Evolutionary conservation across 2,329 filamentous ascomycete genomes (phyloP).

Genomic region (Ophiostoma montium): DNA sequence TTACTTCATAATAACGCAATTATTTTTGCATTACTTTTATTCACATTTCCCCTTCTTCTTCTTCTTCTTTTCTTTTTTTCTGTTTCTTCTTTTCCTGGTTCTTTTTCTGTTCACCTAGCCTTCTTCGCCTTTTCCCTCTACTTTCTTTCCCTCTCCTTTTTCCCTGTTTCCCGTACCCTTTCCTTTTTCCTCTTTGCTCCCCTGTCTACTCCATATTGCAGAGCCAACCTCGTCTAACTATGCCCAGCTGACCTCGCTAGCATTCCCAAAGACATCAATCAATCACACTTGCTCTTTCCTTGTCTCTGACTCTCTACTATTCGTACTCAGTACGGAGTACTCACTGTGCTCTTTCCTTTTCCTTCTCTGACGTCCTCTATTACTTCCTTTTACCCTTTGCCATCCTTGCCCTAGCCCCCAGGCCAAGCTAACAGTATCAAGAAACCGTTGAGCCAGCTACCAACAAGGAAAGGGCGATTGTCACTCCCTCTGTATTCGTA

Average conservation of each 20-base stretch:
- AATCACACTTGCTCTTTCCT: background rate
- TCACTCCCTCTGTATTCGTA: background rate
- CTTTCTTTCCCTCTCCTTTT: background rate
- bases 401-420: background rate
- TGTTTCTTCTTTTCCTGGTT: background rate
- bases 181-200: background rate
- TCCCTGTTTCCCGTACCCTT: background rate
- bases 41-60: conserved; percentile 2
- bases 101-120: background rate
- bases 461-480: background rate
- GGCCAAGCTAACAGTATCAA: too few relatives aligned
- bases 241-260: conserved; percentile 5
- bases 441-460: background rate
- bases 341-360: background rate
- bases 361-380: background rate
- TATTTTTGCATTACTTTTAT: background rate
- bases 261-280: conserved; percentile 1
- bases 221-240: conserved; percentile 1
- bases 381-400: background rate
- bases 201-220: background rate
- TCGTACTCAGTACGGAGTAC: background rate
- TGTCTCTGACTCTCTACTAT: background rate
- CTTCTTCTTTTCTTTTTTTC: background rate
- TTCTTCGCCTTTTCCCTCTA: background rate
- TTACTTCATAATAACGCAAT: background rate